These are phyloP conservation scores for Metschnikowia amazonensis DNA, from an alignment of 805 yeast genomes.

Conservation along the genomic window DNA sequence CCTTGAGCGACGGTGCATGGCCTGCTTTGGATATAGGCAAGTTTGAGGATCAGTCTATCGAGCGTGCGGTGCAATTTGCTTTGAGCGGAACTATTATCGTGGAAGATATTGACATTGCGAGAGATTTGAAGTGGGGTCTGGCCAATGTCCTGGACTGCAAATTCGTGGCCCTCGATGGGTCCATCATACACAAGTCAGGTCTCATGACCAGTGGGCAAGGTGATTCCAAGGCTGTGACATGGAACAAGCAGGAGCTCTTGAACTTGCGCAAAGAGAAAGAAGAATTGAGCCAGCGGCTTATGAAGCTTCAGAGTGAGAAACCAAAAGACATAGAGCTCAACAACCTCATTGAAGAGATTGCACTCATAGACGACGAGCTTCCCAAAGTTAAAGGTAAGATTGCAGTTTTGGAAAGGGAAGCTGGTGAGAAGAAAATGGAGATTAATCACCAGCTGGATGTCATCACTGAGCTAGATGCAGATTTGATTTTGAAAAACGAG, in stretches of 20 bases:
- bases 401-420: conserved; percentile 40
- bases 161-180: conserved; percentile 78
- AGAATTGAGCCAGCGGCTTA: conserved; percentile 47
- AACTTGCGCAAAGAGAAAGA: conserved; percentile 50
- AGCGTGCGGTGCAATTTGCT: conserved; percentile 74
- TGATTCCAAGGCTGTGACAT: conserved; percentile 42
- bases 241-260: conserved; percentile 71
- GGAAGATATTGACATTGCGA: conserved; percentile 66
- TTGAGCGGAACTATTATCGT: conserved; percentile 79
- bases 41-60: conserved; percentile 58
- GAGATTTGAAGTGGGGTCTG: conserved; percentile 59
- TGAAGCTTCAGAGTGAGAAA: conserved; percentile 43
- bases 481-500: neutral
- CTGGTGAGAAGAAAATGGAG: conserved; percentile 48
- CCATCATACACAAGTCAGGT: conserved; percentile 79
- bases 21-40: conserved; percentile 75
- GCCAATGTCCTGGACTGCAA: conserved; percentile 46
- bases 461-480: conserved; percentile 17
- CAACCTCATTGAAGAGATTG: conserved; percentile 52
- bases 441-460: conserved; percentile 24
- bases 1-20: conserved; percentile 49
- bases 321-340: conserved; percentile 58
- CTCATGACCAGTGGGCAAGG: conserved; percentile 88
- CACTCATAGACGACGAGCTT: conserved; percentile 38
- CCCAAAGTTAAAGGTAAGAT: conserved; percentile 44